Evolutionary conservation across 306 rosid genomes (phyloP), one percentile per base, ranked within the genome.

Genomic region (Begonia masoniana): DNA sequence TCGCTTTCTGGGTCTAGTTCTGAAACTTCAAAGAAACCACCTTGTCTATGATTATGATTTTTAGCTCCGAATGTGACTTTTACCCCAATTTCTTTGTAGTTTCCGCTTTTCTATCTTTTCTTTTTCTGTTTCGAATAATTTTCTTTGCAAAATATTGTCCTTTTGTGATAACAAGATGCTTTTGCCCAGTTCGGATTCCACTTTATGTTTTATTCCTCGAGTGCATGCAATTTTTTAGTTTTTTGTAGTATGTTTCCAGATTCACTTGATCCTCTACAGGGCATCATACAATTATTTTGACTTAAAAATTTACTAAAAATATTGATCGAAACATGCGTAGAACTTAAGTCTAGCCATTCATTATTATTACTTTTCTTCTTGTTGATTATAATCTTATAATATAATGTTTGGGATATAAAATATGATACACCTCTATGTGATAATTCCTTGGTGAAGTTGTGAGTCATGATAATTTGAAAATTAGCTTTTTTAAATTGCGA

Each of bases 141-240:
- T 58, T 19, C 53, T 58, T 31, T 23, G 42, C 8, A 46, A 58
- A 46, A 23, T 58, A 21, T 7, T 7, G 12, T 58, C 45, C 43
- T 47, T 15, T 58, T 31, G 14, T 47, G 54, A 58, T 47, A 58
- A 31, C 54, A 43, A 12, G 62, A 58, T 47, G 3, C 51, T 26
- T 52, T 19, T 43, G 35, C 39, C 60, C 49, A 49, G 47, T 23
- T 54, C 31, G 21, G 17, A n/a, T n/a, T n/a, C n/a, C n/a, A n/a
- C n/a, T n/a, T n/a, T n/a, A n/a, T n/a, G n/a, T n/a, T n/a, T n/a
- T n/a, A n/a, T n/a, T n/a, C n/a, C n/a, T n/a, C n/a, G n/a, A n/a
- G n/a, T n/a, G n/a, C n/a, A n/a, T n/a, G n/a, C n/a, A n/a, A n/a
- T n/a, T n/a, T n/a, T n/a, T n/a, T n/a, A n/a, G n/a, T n/a, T n/a